phyloP scores from a whole-genome alignment of 768 basidiomycete genomes.

The Brasilioporus rufonigricans region DNA sequence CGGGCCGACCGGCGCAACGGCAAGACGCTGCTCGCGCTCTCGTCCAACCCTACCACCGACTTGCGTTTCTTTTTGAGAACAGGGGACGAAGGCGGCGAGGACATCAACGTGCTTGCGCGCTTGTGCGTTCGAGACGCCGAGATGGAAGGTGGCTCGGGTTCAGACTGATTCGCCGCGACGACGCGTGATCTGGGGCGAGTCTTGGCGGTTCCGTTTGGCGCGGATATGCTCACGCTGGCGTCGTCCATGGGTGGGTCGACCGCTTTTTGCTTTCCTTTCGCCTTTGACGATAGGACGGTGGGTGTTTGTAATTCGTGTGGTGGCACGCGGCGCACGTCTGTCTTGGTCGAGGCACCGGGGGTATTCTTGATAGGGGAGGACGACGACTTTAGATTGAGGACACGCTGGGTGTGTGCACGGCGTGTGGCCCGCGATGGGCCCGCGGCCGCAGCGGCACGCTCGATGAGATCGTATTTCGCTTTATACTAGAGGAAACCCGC shows the following conservation, averaged over 20 bases:
- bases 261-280: constrained; percentile 34
- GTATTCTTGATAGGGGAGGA: constrained; percentile 21
- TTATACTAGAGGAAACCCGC: constrained; percentile 47
- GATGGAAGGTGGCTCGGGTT: constrained; percentile 6
- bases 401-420: constrained; percentile 53
- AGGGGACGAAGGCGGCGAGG: constrained; percentile 23
- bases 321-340: constrained; percentile 10
- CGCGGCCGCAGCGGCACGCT: constrained; percentile 39
- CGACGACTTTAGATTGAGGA: constrained; percentile 42
- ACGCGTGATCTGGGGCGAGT: constrained; percentile 8
- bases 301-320: neutral
- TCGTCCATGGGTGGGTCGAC: constrained; percentile 16
- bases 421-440: constrained; percentile 61
- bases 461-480: constrained; percentile 57
- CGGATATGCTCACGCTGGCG: constrained; percentile 9
- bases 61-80: constrained; percentile 28
- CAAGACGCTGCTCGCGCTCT: too few species aligned
- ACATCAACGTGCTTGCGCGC: constrained; percentile 20
- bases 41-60: constrained; percentile 5
- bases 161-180: neutral
- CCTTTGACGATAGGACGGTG: constrained; percentile 23
- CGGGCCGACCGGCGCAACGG: too few species aligned
- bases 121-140: constrained; percentile 21
- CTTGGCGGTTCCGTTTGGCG: constrained; percentile 11
- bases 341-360: constrained; percentile 9